These are phyloP conservation scores for Trametes maxima DNA, from an alignment of 768 basidiomycete species.

Conservation along the genomic window DNA sequence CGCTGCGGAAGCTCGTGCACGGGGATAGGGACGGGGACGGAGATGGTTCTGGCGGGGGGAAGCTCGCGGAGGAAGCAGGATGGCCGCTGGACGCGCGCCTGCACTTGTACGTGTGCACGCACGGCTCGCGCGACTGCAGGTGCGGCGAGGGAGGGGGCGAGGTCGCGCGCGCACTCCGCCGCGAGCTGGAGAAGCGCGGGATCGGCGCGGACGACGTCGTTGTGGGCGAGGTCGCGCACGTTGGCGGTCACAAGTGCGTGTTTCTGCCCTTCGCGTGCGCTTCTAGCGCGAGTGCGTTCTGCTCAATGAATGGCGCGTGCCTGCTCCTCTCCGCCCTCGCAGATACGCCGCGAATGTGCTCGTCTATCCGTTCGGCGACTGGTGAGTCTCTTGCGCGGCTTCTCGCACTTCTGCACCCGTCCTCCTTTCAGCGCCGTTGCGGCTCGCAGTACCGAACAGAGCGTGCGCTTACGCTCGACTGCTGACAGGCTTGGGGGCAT, in stretches of 20 bases:
- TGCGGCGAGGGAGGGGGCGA: constrained; percentile 68
- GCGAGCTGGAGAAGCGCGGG: constrained; percentile 49
- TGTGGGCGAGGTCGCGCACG: constrained; percentile 72
- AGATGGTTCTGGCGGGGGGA: background rate
- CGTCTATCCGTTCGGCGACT: constrained; percentile 72
- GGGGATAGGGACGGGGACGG: background rate
- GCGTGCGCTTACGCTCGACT: background rate
- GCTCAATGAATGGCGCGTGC: background rate
- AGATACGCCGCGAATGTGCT: constrained; percentile 74
- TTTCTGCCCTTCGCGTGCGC: background rate
- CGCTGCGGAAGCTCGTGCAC: constrained; percentile 35
- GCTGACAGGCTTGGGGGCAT: constrained; percentile 62
- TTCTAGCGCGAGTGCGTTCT: background rate
- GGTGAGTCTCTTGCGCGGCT: constrained; percentile 46
- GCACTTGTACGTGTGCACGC: constrained; percentile 75
- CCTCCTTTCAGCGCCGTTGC: background rate
- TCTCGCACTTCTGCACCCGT: background rate
- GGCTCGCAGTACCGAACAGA: background rate
- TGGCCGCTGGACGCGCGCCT: constrained; percentile 21
- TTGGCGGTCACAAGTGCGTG: constrained; percentile 82
- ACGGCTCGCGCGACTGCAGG: constrained; percentile 76
- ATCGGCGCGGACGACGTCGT: constrained; percentile 35
- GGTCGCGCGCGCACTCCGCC: constrained; percentile 54
- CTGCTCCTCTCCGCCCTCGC: background rate
- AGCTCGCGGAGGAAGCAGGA: constrained; percentile 16